Evolutionary conservation across 2,329 filamentous ascomycete species (phyloP).

Genomic region (Aspergillus awamori): DNA sequence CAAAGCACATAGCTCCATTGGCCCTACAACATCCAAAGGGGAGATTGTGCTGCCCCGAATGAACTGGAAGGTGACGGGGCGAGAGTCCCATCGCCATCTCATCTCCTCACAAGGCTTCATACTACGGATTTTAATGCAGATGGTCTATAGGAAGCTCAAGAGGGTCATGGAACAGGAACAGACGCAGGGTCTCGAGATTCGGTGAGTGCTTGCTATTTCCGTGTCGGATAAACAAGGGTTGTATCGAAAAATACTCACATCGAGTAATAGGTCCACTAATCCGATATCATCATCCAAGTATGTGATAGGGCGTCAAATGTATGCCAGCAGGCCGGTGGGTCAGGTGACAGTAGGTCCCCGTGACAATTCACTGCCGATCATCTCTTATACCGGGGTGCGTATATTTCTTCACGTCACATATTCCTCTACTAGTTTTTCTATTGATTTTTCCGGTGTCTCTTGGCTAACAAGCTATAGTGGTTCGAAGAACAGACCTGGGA

Average conservation of each 20-base stretch:
- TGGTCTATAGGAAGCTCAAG: conserved; percentile 4
- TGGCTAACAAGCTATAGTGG: conserved; percentile 11
- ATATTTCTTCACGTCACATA: background rate
- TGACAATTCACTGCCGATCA: background rate
- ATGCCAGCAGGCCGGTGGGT: background rate
- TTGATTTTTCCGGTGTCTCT: no score
- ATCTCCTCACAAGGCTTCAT: conserved; percentile 1
- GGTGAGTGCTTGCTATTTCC: background rate
- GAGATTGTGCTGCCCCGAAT: conserved; percentile 6
- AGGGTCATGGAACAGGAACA: background rate
- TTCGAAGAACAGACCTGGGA: conserved; percentile 13
- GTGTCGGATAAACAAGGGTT: no score
- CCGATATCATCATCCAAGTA: background rate
- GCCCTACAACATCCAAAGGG: no score
- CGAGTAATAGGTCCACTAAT: background rate
- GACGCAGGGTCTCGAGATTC: background rate
- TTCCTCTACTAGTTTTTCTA: background rate
- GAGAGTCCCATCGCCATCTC: background rate
- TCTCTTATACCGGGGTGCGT: conserved; percentile 11
- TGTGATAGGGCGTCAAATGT: conserved; percentile 4
- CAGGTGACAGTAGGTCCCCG: background rate
- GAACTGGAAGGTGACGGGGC: conserved; percentile 2
- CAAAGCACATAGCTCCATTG: no score
- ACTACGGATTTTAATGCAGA: background rate
- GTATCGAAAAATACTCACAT: background rate